Evolutionary conservation across 768 basidiomycete species (phyloP), one percentile per base, ranked within the genome.

Genomic region (Amanita polypyramis): DNA sequence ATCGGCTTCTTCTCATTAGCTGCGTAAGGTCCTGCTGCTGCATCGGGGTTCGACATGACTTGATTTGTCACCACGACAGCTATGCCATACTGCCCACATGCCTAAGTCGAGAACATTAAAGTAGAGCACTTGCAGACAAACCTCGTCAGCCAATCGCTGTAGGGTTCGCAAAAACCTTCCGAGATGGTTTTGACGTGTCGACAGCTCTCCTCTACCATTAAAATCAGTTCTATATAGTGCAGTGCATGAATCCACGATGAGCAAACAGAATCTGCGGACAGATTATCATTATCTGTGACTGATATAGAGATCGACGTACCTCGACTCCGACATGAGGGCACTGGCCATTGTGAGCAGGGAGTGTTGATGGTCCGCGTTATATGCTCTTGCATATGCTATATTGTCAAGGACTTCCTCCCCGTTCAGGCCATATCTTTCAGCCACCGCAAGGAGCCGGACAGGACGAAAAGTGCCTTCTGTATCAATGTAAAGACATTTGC

Each of bases 381-480:
- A 98, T 56, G 96, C 96, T 55, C 96, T 74, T 1, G 96, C 96
- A 68, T 98, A 98, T 20, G 96, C 96, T 29, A 99, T 87, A 57
- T 99, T 99, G 63, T 99, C 96, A 54, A 98, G 70, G 0, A 98
- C 96, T 63, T 97, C 95, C 63, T 99, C 95, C 40, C 93, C 94
- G 55, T 91, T 95, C 55, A 99, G 71, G n/a, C 96, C 96, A 61
- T 84, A 94, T 43, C 96, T 75, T 67, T 96, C 94, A 2, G 96
- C 95, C 9, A 94, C 90, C 0, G 95, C 92, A 32, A 98, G 76
- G 38, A 98, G 73, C 46, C 96, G 86, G 35, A 89, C 88, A 17
- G 96, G 96, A 56, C 96, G 92, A 73, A 99, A 99, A 7, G 96
- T 99, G 21, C 95, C 95, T 60, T 99, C 96, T 0, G 96, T 98